These are phyloP conservation scores for Claviceps spartinae DNA, from an alignment of 2,329 filamentous ascomycete genomes.

Conservation along the genomic window DNA sequence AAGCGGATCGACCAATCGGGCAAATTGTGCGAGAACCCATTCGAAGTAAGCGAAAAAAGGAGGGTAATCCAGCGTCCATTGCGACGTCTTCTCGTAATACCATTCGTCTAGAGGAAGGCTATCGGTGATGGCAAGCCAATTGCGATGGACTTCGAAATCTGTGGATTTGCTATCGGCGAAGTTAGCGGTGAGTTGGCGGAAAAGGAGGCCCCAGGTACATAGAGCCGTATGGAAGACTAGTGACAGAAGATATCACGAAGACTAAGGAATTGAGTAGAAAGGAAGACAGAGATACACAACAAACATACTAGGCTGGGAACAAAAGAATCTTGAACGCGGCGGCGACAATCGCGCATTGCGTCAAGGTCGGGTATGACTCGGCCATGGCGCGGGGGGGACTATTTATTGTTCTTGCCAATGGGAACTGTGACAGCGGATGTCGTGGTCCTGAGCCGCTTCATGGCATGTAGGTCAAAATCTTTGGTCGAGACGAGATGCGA, in stretches of 20 bases:
- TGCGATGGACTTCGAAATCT: slow-evolving; percentile 96
- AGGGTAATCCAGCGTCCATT: slow-evolving; percentile 99
- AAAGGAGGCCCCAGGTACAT: neutral
- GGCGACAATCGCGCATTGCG: slow-evolving; percentile 75
- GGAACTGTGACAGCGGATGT: neutral
- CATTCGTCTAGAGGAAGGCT: slow-evolving; percentile 76
- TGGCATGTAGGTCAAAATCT: neutral
- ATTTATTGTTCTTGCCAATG: no score
- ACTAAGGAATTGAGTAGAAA: neutral
- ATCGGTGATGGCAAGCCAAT: slow-evolving; percentile 94
- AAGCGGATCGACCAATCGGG: slow-evolving; percentile 59
- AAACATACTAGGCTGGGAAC: slow-evolving; percentile 81
- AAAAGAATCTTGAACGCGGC: slow-evolving; percentile 83
- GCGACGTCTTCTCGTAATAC: slow-evolving; percentile 95
- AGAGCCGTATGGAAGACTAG: neutral
- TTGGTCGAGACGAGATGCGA: neutral
- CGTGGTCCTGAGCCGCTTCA: neutral
- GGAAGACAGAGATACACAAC: neutral
- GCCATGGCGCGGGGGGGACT: slow-evolving; percentile 41
- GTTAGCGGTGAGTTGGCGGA: neutral
- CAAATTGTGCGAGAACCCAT: slow-evolving; percentile 75
- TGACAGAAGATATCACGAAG: neutral
- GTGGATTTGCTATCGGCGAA: slow-evolving; percentile 67
- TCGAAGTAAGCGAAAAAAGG: slow-evolving; percentile 98
- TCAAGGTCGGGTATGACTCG: slow-evolving; percentile 72